Conservation (phyloP, 2,329 filamentous ascomycete genomes). For the Aspergillus intermedius region DNA sequence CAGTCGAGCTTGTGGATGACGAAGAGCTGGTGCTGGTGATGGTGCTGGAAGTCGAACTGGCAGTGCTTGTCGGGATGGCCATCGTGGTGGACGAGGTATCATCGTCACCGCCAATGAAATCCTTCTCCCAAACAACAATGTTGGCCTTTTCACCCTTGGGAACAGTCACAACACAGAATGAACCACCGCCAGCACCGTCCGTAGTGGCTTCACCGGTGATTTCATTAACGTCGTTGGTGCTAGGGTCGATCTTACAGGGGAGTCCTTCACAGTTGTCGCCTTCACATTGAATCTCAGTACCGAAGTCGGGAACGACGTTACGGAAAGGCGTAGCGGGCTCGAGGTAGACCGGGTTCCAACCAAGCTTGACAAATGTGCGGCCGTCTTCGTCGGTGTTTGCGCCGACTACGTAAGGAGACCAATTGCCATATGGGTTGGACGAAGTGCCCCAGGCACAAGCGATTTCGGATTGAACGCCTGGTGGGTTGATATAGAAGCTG, state of each 20-base stretch:
- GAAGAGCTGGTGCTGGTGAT: conserved; percentile 8
- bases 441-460: conserved; percentile 67
- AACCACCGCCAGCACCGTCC: conserved; percentile 59
- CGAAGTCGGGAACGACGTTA: conserved; percentile 56
- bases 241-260: conserved; percentile 66
- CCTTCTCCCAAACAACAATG: conserved; percentile 55
- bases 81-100: conserved; percentile 6
- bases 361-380: conserved; percentile 66
- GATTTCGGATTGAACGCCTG: conserved; percentile 53
- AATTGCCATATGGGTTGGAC: conserved; percentile 62
- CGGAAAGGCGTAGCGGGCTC: conserved; percentile 48
- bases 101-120: conserved; percentile 4
- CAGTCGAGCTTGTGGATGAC: conserved; percentile 8
- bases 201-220: conserved; percentile 51
- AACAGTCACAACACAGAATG: conserved; percentile 73
- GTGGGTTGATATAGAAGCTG: conserved; percentile 74
- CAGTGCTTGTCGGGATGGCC: conserved; percentile 9
- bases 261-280: conserved; percentile 61
- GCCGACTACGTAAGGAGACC: conserved; percentile 69
- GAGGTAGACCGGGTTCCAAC: conserved; percentile 69
- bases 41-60: conserved; percentile 5
- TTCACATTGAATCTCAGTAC: conserved; percentile 64
- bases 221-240: conserved; percentile 48
- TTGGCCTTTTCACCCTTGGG: conserved; percentile 59
- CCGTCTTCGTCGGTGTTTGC: conserved; percentile 62